Evolutionary conservation across 345 rosid genomes (phyloP).

Genomic region (Murraya koenigii): DNA sequence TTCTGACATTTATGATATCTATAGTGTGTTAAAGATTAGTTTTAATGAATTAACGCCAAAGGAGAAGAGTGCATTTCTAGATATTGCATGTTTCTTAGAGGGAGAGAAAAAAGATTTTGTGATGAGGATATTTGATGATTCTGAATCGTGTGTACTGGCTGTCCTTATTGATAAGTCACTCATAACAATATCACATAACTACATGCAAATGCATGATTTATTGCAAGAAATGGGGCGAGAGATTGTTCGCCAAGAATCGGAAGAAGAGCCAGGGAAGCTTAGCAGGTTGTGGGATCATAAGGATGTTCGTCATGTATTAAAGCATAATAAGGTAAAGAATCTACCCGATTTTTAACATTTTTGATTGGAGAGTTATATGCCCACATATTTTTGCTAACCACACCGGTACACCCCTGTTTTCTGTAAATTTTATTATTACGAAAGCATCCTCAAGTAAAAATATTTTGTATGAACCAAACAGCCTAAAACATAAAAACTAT

Average conservation of each 20-base stretch:
- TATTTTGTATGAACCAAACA: too few relatives aligned
- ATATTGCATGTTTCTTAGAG: slow-evolving; percentile 46
- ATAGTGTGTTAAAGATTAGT: slow-evolving; percentile 11
- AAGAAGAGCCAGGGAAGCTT: slow-evolving; percentile 1
- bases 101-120: slow-evolving; percentile 17
- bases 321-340: background rate
- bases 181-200: slow-evolving; percentile 21
- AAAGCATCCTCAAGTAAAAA: too few relatives aligned
- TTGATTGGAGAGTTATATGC: background rate
- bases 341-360: background rate
- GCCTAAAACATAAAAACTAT: too few relatives aligned
- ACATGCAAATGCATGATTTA: slow-evolving; percentile 40
- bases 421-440: too few relatives aligned
- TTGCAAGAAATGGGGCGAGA: slow-evolving; percentile 25
- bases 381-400: too few relatives aligned
- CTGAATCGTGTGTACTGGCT: background rate
- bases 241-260: slow-evolving; percentile 10
- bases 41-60: background rate
- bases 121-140: slow-evolving; percentile 17
- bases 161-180: slow-evolving; percentile 33
- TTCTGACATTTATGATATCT: background rate
- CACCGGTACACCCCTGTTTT: too few relatives aligned
- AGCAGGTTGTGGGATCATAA: slow-evolving; percentile 12
- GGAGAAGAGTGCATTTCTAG: slow-evolving; percentile 39
- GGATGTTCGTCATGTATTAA: background rate